These are phyloP conservation scores for Solanum sitiens DNA, from an alignment of 257 asterid species.

Conservation along the genomic window DNA sequence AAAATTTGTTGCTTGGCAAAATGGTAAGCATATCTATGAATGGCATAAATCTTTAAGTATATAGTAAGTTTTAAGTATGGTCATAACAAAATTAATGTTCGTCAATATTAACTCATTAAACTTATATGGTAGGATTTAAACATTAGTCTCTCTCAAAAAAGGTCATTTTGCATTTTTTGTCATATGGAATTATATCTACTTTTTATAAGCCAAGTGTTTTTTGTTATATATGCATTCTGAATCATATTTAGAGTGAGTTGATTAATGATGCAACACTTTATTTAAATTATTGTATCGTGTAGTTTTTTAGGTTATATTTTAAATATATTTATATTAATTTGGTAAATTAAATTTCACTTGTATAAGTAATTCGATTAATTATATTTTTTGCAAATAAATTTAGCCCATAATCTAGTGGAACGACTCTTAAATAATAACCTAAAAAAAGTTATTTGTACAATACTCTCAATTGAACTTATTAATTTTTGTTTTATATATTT, in stretches of 20 bases:
- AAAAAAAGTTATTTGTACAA: not conserved
- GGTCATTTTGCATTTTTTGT: not conserved
- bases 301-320: not conserved
- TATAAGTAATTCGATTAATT: too few relatives aligned
- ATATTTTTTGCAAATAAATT: not conserved
- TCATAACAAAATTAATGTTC: not conserved
- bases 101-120: not conserved
- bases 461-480: not conserved
- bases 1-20: not conserved
- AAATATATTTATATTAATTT: not conserved
- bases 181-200: not conserved
- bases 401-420: not conserved
- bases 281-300: not conserved
- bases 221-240: not conserved
- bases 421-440: not conserved
- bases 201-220: not conserved
- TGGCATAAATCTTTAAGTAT: not conserved
- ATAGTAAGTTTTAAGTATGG: not conserved
- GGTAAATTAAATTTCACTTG: too few relatives aligned
- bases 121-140: not conserved
- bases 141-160: not conserved
- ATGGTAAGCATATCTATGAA: not conserved
- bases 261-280: not conserved
- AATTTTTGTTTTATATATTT: not conserved
- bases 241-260: not conserved